Evolutionary conservation across 2,329 filamentous ascomycete genomes (phyloP), one percentile per base, ranked within the genome.

Genomic region (Colletotrichum karsti): DNA sequence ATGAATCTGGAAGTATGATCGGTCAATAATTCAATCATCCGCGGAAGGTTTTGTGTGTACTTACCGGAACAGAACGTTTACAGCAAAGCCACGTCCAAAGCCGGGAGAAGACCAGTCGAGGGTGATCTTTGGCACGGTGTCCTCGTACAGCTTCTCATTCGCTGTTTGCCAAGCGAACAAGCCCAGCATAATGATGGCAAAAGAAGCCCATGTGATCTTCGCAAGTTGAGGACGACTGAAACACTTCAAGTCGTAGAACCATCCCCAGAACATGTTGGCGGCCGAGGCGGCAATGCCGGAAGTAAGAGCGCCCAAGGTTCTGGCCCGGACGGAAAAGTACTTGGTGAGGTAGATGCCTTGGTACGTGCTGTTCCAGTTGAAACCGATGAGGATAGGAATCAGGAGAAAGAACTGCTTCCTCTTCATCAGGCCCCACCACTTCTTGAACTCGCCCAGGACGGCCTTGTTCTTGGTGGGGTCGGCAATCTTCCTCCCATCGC

Each of bases 281-380:
- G 75, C 73, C 0, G 82, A 80, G 0, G 83, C 84, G 1, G 78
- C 82, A 24, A 87, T 74, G 6, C 83, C 83, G 0, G 84, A 84
- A 0, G 78, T 79, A 44, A 87, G 70, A 0, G 83, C 80, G 1
- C 81, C 81, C 2, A 87, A 75, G 1, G 84, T 81, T 3, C 84
- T 76, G 0, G 84, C 76, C 2, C 85, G 80, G 3, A 87, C 84
- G 4, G 83, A 84, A 70, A 86, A 86, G 75, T 87, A 87, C 26
- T 80, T 83, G 9, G 84, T 83, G 15, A 87, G 77, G 71, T 87
- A 87, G 18, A 85, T 86, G 7, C 84, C 83, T 22, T 85, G 76
- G 26, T 87, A 87, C 0, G 84, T 85, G 30, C 72, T 74, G 67
- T 85, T 87, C 81, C 85, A 87, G 65, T 84, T 82, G 70, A 85